These are phyloP conservation scores for Hyaloperonospora brassicae DNA, from an alignment of 352 stramenopile genomes.

Conservation along the genomic window DNA sequence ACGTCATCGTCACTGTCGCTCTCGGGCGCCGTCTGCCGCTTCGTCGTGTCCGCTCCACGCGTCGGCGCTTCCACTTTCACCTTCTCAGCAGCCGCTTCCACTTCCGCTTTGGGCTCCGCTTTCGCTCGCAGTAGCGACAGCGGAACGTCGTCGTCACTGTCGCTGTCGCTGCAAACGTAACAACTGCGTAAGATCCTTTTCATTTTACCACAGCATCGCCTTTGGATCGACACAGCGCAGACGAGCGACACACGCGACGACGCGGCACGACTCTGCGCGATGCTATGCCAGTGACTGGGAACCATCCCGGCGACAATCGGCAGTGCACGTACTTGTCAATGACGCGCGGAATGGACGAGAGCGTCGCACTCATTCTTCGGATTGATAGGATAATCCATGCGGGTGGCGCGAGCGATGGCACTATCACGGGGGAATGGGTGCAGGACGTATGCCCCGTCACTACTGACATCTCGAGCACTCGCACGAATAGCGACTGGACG, in stretches of 20 bases:
- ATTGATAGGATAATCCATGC: background rate
- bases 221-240: background rate
- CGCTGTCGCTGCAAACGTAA: constrained; percentile 38
- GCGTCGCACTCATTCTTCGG: constrained; percentile 21
- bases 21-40: constrained; percentile 24
- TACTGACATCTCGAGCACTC: background rate
- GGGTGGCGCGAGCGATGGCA: background rate
- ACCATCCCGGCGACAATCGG: no score
- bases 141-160: constrained; percentile 76
- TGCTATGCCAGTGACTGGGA: no score
- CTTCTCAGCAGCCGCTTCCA: constrained; percentile 19
- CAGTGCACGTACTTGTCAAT: constrained; percentile 33
- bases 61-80: constrained; percentile 20
- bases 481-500: constrained; percentile 22
- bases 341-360: constrained; percentile 22
- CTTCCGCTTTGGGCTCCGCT: constrained; percentile 12
- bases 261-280: no score
- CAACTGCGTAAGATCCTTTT: constrained; percentile 23
- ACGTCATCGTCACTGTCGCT: constrained; percentile 72
- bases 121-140: constrained; percentile 50
- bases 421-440: constrained; percentile 3
- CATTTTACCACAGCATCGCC: constrained; percentile 5
- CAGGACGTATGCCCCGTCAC: background rate
- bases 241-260: background rate
- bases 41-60: constrained; percentile 9